Evolutionary conservation across 2,329 filamentous ascomycete genomes (phyloP).

Genomic region (Talaromyces piceae): DNA sequence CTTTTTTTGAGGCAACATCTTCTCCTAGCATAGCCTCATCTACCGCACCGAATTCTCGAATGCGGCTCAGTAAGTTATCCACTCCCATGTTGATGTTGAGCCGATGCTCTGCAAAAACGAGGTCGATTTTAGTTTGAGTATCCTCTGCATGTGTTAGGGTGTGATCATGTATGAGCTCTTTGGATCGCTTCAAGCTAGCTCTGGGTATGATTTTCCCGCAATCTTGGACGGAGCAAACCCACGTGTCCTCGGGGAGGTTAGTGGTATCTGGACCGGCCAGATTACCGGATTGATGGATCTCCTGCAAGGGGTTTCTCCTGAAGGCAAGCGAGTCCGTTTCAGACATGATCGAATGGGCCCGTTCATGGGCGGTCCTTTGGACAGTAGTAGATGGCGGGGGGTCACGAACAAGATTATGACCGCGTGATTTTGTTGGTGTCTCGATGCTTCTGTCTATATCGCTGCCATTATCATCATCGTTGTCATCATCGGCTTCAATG

Average conservation of each 20-base stretch:
- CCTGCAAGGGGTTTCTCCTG: constrained; percentile 23
- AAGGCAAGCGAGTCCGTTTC: constrained; percentile 17
- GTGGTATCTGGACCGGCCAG: constrained; percentile 11
- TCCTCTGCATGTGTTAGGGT: constrained; percentile 28
- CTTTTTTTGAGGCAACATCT: constrained; percentile 14
- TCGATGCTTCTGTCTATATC: constrained; percentile 22
- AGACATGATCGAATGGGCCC: constrained; percentile 23
- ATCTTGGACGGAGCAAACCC: constrained; percentile 25
- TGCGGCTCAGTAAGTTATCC: constrained; percentile 26
- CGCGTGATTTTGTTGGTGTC: constrained; percentile 26
- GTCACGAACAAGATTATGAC: constrained; percentile 27
- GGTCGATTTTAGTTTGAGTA: constrained; percentile 27
- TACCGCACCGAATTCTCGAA: constrained; percentile 21
- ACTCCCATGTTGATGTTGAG: constrained; percentile 27
- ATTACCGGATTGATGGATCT: constrained; percentile 19
- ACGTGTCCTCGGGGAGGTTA: constrained; percentile 23
- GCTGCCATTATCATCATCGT: constrained; percentile 23
- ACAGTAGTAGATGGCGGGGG: constrained; percentile 23
- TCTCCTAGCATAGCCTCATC: constrained; percentile 14
- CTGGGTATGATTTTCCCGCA: constrained; percentile 27
- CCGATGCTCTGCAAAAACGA: constrained; percentile 29
- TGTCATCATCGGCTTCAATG: constrained; percentile 6
- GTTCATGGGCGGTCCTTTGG: constrained; percentile 19
- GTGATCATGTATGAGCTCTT: constrained; percentile 27
- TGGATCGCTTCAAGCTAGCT: constrained; percentile 25